A percentile compares a stretch with the other conserved stretches of the same genome.
Evolutionary conservation across 2,329 filamentous ascomycete genomes (phyloP).

Genomic region (Calonectria honghensis): DNA sequence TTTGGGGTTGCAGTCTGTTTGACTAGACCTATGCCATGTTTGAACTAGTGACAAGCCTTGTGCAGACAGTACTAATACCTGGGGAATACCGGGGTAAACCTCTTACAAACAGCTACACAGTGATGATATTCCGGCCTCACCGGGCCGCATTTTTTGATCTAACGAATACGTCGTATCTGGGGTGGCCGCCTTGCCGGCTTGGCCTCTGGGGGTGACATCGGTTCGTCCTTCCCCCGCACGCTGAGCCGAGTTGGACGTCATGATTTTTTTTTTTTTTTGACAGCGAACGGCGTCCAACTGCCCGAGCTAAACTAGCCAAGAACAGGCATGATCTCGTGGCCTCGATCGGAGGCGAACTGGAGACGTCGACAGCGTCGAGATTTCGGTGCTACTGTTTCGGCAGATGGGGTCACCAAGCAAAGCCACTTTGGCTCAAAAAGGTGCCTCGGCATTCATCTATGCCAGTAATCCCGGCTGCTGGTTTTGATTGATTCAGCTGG

Average conservation of each 20-base stretch:
- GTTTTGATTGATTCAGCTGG: neutral
- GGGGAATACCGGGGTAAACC: neutral
- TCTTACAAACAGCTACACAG: neutral
- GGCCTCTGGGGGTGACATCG: slow-evolving; percentile 20
- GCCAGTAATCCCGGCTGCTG: neutral
- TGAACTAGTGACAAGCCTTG: slow-evolving; percentile 2
- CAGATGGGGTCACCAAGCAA: neutral
- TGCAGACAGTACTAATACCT: neutral
- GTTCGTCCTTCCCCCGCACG: slow-evolving; percentile 30
- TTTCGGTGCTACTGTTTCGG: slow-evolving; percentile 16
- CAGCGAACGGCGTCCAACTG: neutral
- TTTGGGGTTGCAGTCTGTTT: neutral
- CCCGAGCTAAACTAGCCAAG: neutral
- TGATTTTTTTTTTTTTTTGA: neutral
- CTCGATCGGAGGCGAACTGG: neutral
- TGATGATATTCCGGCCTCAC: slow-evolving; percentile 4
- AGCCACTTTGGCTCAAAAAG: neutral
- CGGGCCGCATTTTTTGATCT: slow-evolving; percentile 10
- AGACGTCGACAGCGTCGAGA: slow-evolving; percentile 7
- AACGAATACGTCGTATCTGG: slow-evolving; percentile 31
- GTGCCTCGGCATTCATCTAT: slow-evolving; percentile 5
- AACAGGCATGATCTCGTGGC: neutral
- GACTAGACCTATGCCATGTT: neutral
- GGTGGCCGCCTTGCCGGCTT: slow-evolving; percentile 7
- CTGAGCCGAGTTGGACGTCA: slow-evolving; percentile 24